Base-by-base conservation (phyloP, 2,329 filamentous ascomycete genomes). In the Cercospora berteroae region DNA sequence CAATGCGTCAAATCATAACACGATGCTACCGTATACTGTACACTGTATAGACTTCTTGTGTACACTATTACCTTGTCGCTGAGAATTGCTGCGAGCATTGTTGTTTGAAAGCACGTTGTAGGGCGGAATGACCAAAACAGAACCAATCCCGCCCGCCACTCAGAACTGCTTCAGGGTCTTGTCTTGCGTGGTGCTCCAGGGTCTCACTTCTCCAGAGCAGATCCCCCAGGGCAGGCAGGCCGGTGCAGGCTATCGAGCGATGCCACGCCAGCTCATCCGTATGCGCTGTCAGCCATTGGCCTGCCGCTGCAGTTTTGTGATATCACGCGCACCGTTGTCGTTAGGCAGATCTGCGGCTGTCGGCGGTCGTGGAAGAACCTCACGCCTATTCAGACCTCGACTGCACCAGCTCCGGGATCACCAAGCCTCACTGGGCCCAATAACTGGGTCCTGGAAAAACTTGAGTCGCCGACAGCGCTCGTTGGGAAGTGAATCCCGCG, bases 351-450 rank as follows among this genome's bases (percentile, higher is more conserved):
- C 31, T 56, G 27, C 63, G 60, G 65, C 60, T 50, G 61, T 10
- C 42, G 57, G 57, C 58, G 62, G 66, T 29, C 20, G 56, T 63
- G 66, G 66, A 68, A 62, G 42, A 68, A 65, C 39, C 36, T 61
- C 58, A 64, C 66, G 66, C 66, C 66, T 68, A 68, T 59, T 62
- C 63, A 62, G 62, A 68, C 66, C 59, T 68, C 66, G 29, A 58
- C n/a, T 55, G 25, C 36, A 42, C 29, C 27, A 42, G 31, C 36
- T 25, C 60, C 44, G 36, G 23, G 36, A 56, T 57, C 52, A 25
- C 13, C 44, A 59, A 60, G 65, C 65, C 55, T n/a, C 23, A 55
- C 52, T 27, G n/a, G 42, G 65, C 61, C 48, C 50, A 33, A 60
- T 39, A 42, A 61, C 8, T 55, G 56, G 61, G 50, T 29, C 20